These are phyloP conservation scores for Senecio squalidus DNA, from an alignment of 140 eudicot genomes.

Conservation along the genomic window DNA sequence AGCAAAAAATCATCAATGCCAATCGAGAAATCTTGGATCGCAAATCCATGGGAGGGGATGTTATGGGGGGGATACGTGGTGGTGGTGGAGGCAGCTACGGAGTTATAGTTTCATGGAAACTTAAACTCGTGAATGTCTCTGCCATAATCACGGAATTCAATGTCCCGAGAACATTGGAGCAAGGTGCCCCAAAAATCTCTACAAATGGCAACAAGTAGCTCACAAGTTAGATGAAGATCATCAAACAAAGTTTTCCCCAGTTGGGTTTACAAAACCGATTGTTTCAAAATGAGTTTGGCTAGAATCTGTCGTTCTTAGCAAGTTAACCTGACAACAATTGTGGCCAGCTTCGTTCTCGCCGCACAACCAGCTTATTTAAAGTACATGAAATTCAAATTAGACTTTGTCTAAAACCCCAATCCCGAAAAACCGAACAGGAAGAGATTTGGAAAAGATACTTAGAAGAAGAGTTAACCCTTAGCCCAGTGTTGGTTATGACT, in stretches of 20 bases:
- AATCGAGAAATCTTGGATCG: neutral
- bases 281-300: neutral
- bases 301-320: neutral
- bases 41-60: conserved; percentile 8
- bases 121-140: neutral
- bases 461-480: neutral
- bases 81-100: neutral
- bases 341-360: conserved; percentile 17
- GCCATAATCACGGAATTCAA: neutral
- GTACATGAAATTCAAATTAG: conserved; percentile 40
- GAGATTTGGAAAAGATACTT: conserved; percentile 23
- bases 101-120: neutral
- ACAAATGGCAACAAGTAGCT: neutral
- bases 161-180: neutral
- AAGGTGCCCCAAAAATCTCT: neutral
- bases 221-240: neutral
- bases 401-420: conserved; percentile 32
- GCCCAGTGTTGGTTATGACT: conserved; percentile 13
- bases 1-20: neutral
- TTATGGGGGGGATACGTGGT: neutral
- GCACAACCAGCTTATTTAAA: conserved; percentile 24
- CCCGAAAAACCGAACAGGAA: conserved; percentile 24
- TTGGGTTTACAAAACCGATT: neutral
- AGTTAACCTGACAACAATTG: neutral
- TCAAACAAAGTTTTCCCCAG: neutral